phyloP scores from a whole-genome alignment of 2,329 filamentous ascomycete species.

The Shiraia bambusicola region DNA sequence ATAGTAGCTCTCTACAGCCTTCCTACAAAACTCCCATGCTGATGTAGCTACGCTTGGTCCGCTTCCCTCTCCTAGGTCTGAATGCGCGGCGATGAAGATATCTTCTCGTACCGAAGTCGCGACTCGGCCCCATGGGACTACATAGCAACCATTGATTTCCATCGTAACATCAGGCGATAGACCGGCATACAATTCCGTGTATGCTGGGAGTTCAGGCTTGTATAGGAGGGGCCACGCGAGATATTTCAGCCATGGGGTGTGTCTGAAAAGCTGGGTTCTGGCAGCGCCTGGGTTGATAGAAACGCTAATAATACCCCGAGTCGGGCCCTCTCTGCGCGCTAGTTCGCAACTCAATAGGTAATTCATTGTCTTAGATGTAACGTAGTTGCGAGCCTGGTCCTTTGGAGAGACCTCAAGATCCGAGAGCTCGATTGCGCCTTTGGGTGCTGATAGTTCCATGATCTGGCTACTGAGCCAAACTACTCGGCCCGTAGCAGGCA shows the following conservation, averaged over 20 bases:
- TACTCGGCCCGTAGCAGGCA: slow-evolving; percentile 30
- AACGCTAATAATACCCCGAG: background rate
- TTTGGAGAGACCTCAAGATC: background rate
- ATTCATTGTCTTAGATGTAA: background rate
- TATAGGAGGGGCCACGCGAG: slow-evolving; percentile 5
- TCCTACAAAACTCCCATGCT: background rate
- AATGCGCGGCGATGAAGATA: background rate
- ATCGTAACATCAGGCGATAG: slow-evolving; percentile 7
- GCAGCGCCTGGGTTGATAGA: slow-evolving; percentile 45
- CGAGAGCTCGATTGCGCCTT: slow-evolving; percentile 10
- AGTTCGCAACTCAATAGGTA: background rate
- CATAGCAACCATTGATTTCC: slow-evolving; percentile 34
- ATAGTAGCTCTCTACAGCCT: slow-evolving; percentile 6
- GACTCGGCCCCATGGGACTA: slow-evolving; percentile 51
- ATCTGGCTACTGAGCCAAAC: slow-evolving; percentile 31
- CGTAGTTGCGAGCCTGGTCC: background rate
- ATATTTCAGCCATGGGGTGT: background rate
- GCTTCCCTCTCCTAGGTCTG: too few species aligned
- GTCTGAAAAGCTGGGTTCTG: slow-evolving; percentile 26
- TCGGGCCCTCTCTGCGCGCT: background rate
- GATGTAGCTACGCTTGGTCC: too few species aligned
- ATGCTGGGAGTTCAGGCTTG: slow-evolving; percentile 4
- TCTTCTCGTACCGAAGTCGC: background rate
- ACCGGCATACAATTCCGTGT: slow-evolving; percentile 9
- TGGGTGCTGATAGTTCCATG: slow-evolving; percentile 4